Percentiles rank a stretch among this genome's conserved stretches.
phyloP scores from a whole-genome alignment of 2,329 filamentous ascomycete species.

The Penicillium sp. region DNA sequence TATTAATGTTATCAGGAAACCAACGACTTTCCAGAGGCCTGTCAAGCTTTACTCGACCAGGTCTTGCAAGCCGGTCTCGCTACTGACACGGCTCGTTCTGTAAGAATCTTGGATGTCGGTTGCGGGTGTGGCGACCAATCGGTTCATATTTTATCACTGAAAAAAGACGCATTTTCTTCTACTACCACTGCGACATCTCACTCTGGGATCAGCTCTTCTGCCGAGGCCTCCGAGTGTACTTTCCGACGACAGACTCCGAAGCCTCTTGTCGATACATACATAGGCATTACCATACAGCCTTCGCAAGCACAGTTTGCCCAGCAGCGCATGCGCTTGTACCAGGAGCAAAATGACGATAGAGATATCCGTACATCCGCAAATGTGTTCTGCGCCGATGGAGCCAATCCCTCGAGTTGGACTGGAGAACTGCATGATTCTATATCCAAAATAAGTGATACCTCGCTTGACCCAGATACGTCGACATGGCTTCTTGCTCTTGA shows the following conservation, averaged over 20 bases:
- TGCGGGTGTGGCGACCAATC: constrained; percentile 65
- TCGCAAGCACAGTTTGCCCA: constrained; percentile 49
- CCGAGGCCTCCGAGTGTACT: background rate
- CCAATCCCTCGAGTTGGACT: constrained; percentile 51
- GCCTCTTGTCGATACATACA: constrained; percentile 49
- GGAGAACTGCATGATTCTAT: constrained; percentile 28
- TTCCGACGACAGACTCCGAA: background rate
- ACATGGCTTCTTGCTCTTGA: constrained; percentile 61
- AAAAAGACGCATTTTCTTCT: constrained; percentile 18
- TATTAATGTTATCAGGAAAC: constrained; percentile 28
- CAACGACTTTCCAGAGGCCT: constrained; percentile 52
- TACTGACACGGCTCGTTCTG: constrained; percentile 11
- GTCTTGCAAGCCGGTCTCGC: constrained; percentile 53
- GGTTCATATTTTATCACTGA: constrained; percentile 47
- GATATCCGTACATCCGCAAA: background rate
- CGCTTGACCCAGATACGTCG: constrained; percentile 5
- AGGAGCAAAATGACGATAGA: constrained; percentile 8
- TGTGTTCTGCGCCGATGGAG: constrained; percentile 57
- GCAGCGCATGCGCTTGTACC: constrained; percentile 16
- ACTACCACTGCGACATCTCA: background rate
- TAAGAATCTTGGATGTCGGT: constrained; percentile 55
- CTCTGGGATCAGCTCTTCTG: background rate
- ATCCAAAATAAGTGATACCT: background rate
- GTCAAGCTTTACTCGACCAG: constrained; percentile 53
- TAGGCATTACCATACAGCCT: constrained; percentile 58